Conservation (phyloP, 768 basidiomycete species). For the Imleria badia region DNA sequence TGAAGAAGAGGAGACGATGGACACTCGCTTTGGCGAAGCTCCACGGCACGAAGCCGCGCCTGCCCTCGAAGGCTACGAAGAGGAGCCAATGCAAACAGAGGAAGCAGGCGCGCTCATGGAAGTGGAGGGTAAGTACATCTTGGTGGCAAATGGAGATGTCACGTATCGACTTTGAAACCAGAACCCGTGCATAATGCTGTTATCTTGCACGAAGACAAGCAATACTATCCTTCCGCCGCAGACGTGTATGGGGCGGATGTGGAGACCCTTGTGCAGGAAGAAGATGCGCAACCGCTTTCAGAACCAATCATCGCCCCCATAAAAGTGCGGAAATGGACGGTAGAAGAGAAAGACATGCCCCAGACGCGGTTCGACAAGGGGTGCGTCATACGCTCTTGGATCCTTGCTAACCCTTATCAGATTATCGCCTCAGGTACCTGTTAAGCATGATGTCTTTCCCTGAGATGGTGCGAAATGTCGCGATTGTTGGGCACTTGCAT, state of each 20-base stretch:
- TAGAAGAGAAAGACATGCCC: constrained; percentile 95
- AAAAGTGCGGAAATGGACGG: constrained; percentile 91
- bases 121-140: constrained; percentile 61
- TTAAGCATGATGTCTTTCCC: constrained; percentile 90
- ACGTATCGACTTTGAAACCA: constrained; percentile 30
- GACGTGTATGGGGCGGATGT: constrained; percentile 94
- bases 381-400: constrained; percentile 44
- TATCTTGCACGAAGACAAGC: constrained; percentile 94
- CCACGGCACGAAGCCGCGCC: constrained; percentile 40
- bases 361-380: constrained; percentile 97
- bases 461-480: constrained; percentile 94
- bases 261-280: constrained; percentile 96
- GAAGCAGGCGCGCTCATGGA: constrained; percentile 78
- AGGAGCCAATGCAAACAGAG: constrained; percentile 56
- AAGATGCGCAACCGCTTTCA: constrained; percentile 92
- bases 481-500: constrained; percentile 93
- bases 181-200: constrained; percentile 82
- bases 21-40: constrained; percentile 45
- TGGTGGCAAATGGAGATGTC: background rate
- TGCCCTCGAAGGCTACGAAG: constrained; percentile 83
- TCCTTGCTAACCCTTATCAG: constrained; percentile 6
- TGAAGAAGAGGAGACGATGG: constrained; percentile 56
- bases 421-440: constrained; percentile 64
- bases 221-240: constrained; percentile 91
- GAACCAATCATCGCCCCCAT: constrained; percentile 96